Evolutionary conservation across 2,329 filamentous ascomycete species (phyloP).

Genomic region (Xylariaceae sp.): DNA sequence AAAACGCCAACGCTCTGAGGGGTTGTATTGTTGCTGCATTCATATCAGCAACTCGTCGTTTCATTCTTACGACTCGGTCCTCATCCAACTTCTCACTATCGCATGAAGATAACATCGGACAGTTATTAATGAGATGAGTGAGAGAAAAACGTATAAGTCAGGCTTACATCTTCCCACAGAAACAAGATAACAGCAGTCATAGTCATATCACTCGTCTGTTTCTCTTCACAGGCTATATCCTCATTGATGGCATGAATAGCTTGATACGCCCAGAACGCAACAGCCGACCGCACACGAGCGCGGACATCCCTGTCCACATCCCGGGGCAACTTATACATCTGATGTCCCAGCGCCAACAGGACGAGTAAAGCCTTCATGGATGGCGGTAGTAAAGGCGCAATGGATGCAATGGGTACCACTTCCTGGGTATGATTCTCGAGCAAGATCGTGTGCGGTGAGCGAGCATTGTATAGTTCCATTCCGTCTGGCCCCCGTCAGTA

Average conservation of each 20-base stretch:
- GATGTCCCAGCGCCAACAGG: slow-evolving; percentile 21
- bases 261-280: slow-evolving; percentile 29
- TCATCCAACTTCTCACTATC: too few species aligned
- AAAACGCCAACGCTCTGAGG: slow-evolving; percentile 27
- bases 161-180: slow-evolving; percentile 30
- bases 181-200: slow-evolving; percentile 30
- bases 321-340: slow-evolving; percentile 16
- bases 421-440: slow-evolving; percentile 4
- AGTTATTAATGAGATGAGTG: background rate
- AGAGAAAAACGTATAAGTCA: background rate
- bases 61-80: too few species aligned
- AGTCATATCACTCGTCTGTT: slow-evolving; percentile 23
- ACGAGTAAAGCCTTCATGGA: slow-evolving; percentile 21
- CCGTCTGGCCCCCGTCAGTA: slow-evolving; percentile 27
- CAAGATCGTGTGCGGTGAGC: slow-evolving; percentile 17
- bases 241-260: slow-evolving; percentile 30
- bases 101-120: background rate
- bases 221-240: slow-evolving; percentile 24
- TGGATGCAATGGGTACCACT: slow-evolving; percentile 12
- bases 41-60: background rate
- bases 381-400: slow-evolving; percentile 12
- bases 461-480: slow-evolving; percentile 29
- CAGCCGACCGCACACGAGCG: slow-evolving; percentile 4
- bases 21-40: slow-evolving; percentile 14
- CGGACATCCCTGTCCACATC: slow-evolving; percentile 7